Conservation (phyloP, 1,139 yeast species). For the Blastobotrys petasosporus region DNA sequence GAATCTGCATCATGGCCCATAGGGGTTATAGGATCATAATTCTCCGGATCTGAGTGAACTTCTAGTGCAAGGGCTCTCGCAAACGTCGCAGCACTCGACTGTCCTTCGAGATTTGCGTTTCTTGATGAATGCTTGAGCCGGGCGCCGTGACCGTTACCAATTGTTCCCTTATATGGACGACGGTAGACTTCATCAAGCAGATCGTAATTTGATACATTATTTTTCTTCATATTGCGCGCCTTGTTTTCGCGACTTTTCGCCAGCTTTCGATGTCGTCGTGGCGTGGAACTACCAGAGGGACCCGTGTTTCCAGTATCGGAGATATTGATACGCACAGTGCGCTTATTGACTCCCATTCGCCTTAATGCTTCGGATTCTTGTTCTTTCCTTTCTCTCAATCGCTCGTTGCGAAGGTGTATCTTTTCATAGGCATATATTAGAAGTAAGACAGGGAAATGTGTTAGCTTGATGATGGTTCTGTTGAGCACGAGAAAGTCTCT, state of each 20-base stretch:
- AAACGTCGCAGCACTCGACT: not conserved
- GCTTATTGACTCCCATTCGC: slow-evolving; percentile 9
- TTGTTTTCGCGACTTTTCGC: not conserved
- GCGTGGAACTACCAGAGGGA: not conserved
- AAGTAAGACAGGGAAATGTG: slow-evolving; percentile 36
- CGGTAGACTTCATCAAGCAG: slow-evolving; percentile 29
- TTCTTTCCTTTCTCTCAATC: slow-evolving; percentile 13
- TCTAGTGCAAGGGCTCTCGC: not conserved
- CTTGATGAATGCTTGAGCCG: slow-evolving; percentile 6
- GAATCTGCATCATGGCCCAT: slow-evolving; percentile 15
- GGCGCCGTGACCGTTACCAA: slow-evolving; percentile 16
- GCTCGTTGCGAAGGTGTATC: slow-evolving; percentile 20
- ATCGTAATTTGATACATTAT: slow-evolving; percentile 27
- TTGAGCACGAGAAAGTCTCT: slow-evolving; percentile 32
- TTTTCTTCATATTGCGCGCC: slow-evolving; percentile 12
- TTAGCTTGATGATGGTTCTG: slow-evolving; percentile 34
- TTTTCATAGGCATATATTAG: slow-evolving; percentile 34
- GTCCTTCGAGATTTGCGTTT: slow-evolving; percentile 5
- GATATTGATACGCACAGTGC: not conserved
- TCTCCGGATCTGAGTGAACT: slow-evolving; percentile 4
- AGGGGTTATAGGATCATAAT: not conserved
- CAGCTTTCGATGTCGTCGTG: not conserved
- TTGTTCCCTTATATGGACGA: slow-evolving; percentile 28
- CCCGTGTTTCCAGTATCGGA: not conserved
- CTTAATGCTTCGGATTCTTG: slow-evolving; percentile 17